Evolutionary conservation across 345 rosid species (phyloP).

Genomic region (Sonneratia alba): DNA sequence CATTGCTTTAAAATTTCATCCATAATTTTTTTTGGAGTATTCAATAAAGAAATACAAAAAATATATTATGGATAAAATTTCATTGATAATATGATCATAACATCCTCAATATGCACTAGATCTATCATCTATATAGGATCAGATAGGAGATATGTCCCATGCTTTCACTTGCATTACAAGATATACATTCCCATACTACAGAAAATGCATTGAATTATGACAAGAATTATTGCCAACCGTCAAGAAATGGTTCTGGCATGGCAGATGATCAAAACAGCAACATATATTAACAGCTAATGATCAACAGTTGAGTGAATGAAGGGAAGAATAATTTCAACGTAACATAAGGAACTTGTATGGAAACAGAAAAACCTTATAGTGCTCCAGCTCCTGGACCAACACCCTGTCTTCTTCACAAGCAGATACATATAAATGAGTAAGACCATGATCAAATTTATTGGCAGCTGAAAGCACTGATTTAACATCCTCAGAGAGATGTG

Average conservation of each 20-base stretch:
- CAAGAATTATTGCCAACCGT: neutral
- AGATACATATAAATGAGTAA: slow-evolving; percentile 44
- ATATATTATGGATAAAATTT: neutral
- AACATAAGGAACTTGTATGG: neutral
- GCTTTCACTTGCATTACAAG: neutral
- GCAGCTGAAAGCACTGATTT: slow-evolving; percentile 80
- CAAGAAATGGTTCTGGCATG: neutral
- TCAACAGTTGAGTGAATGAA: neutral
- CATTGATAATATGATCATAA: neutral
- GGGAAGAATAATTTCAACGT: neutral
- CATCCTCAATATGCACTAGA: neutral
- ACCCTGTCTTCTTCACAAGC: slow-evolving; percentile 30
- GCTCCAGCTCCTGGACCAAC: slow-evolving; percentile 34
- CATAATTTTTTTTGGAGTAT: neutral
- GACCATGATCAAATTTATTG: slow-evolving; percentile 49
- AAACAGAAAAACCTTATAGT: slow-evolving; percentile 45
- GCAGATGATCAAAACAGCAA: neutral
- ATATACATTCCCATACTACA: neutral
- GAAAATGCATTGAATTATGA: neutral
- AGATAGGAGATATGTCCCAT: neutral
- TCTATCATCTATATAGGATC: neutral
- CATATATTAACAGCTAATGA: neutral
- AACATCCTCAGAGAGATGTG: slow-evolving; percentile 68
- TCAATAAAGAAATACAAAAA: too few species aligned
- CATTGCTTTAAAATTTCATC: neutral